Evolutionary conservation across 177 flowering plant species (phyloP).

Genomic region (Vitis hybrid): DNA sequence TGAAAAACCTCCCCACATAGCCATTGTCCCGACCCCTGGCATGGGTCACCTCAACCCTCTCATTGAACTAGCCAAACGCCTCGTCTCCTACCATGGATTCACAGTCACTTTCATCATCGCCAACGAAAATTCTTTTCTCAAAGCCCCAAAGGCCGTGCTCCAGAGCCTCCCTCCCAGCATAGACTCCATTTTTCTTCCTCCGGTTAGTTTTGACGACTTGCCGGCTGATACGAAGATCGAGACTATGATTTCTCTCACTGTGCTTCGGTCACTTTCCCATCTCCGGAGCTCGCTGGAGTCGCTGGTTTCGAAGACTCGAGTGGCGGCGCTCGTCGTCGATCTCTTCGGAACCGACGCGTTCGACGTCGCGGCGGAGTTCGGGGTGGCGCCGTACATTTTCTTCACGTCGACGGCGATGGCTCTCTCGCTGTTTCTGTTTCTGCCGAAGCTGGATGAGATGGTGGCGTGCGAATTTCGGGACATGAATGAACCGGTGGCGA

Average conservation of each 20-base stretch:
- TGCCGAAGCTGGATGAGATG: constrained; percentile 42
- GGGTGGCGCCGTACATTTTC: constrained; percentile 42
- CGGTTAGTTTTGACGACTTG: constrained; percentile 22
- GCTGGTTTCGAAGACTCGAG: neutral
- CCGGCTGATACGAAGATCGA: constrained; percentile 26
- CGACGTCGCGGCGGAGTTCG: constrained; percentile 44
- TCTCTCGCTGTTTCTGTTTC: constrained; percentile 33
- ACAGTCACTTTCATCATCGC: constrained; percentile 48
- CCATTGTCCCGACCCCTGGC: constrained; percentile 43
- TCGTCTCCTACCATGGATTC: constrained; percentile 26
- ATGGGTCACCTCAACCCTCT: constrained; percentile 57
- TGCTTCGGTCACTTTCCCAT: constrained; percentile 43
- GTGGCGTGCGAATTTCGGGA: constrained; percentile 47
- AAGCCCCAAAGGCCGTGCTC: constrained; percentile 42
- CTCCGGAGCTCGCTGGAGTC: constrained; percentile 26
- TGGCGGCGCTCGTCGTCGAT: constrained; percentile 47
- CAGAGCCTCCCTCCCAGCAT: constrained; percentile 23
- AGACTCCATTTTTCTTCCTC: constrained; percentile 25
- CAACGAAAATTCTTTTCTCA: constrained; percentile 35
- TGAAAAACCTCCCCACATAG: constrained; percentile 17
- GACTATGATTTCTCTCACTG: constrained; percentile 38
- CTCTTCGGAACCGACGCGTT: constrained; percentile 55
- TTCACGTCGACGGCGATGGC: constrained; percentile 45
- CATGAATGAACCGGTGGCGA: constrained; percentile 33
- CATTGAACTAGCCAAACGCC: constrained; percentile 40